Percentiles rank a stretch among this genome's conserved stretches.
Conservation (phyloP, 2,329 filamentous ascomycete genomes). For the Talaromyces sp. region DNA sequence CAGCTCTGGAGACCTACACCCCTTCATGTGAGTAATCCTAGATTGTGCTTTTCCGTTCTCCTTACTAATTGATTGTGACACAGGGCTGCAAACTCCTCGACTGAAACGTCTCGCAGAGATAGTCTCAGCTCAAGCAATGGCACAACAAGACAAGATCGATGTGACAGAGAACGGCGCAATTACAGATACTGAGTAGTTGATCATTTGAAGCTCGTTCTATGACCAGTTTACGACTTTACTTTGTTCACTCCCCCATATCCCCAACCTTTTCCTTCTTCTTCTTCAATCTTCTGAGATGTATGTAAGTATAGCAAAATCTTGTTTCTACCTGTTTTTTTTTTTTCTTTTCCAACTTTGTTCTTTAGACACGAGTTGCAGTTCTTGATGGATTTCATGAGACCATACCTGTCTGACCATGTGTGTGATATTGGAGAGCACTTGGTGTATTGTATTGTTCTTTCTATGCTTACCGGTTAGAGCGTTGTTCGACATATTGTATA, state of each 20-base stretch:
- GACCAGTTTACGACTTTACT: constrained; percentile 20
- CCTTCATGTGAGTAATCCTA: constrained; percentile 74
- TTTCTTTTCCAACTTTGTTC: background rate
- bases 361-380: background rate
- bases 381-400: constrained; percentile 1
- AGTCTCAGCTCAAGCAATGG: constrained; percentile 92
- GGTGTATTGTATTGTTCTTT: constrained; percentile 8
- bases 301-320: constrained; percentile 18
- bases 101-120: constrained; percentile 97
- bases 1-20: constrained; percentile 94
- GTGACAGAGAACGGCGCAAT: constrained; percentile 25
- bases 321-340: background rate
- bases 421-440: background rate
- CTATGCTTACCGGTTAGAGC: background rate
- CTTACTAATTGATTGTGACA: constrained; percentile 32
- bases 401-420: background rate
- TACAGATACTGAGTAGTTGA: constrained; percentile 15
- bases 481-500: background rate
- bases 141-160: constrained; percentile 85
- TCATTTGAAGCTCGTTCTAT: constrained; percentile 9
- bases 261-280: background rate
- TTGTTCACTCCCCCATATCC: constrained; percentile 1
- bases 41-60: background rate
- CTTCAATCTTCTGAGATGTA: constrained; percentile 15
- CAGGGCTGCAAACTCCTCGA: constrained; percentile 88